Evolutionary conservation across 208 protist genomes (phyloP).

Genomic region (Zelonia costaricensis): DNA sequence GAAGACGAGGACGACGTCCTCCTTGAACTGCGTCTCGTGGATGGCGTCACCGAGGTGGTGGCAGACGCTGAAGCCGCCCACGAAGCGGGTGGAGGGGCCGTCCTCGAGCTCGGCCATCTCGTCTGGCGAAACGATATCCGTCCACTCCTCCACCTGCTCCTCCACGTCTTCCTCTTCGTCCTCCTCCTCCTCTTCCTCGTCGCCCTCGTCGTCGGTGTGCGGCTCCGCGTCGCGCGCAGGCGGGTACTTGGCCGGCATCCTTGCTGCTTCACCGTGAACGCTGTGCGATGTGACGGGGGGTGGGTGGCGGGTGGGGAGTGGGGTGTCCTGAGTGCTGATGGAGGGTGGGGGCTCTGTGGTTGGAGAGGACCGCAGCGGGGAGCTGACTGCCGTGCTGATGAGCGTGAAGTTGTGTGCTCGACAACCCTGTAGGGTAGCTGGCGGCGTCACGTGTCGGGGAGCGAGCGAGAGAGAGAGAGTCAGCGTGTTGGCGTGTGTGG

Average conservation of each 20-base stretch:
- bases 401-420: too few relatives aligned
- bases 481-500: not conserved
- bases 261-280: too few relatives aligned
- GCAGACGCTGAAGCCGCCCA: conserved; percentile 76
- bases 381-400: too few relatives aligned
- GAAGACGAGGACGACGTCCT: conserved; percentile 79
- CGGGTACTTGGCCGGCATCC: conserved; percentile 45
- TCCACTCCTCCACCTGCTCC: conserved; percentile 76
- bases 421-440: too few relatives aligned
- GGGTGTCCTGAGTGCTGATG: too few relatives aligned
- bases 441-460: too few relatives aligned
- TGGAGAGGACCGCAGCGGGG: too few relatives aligned
- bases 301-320: too few relatives aligned
- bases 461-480: conserved; percentile 5
- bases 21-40: conserved; percentile 44
- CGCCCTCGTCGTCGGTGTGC: conserved; percentile 50
- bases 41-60: conserved; percentile 54
- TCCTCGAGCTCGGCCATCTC: conserved; percentile 58
- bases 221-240: conserved; percentile 28
- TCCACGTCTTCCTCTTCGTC: conserved; percentile 78
- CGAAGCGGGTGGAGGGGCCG: conserved; percentile 75
- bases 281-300: too few relatives aligned
- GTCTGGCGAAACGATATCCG: conserved; percentile 52
- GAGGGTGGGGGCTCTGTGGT: too few relatives aligned
- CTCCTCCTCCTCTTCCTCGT: conserved; percentile 75